Evolutionary conservation across 768 basidiomycete genomes (phyloP).

Genomic region (Exidia glandulosa): DNA sequence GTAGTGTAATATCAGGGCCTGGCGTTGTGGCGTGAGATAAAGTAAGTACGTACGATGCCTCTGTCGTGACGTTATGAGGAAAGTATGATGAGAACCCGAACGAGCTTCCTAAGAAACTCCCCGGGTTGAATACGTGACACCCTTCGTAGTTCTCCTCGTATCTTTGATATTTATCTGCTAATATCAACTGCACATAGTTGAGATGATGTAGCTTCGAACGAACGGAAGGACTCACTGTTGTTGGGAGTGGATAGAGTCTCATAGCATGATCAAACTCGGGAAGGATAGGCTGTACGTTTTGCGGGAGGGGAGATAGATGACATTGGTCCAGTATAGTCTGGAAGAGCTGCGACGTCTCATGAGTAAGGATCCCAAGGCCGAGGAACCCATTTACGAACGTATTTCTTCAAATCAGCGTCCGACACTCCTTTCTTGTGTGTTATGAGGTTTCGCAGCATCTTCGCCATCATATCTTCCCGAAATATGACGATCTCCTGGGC

Average conservation of each 20-base stretch:
- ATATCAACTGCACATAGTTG: conserved; percentile 56
- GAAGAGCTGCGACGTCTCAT: conserved; percentile 51
- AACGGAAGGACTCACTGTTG: conserved; percentile 46
- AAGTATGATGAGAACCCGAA: conserved; percentile 87
- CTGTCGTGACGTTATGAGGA: conserved; percentile 74
- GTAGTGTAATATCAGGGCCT: neutral
- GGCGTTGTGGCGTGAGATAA: neutral
- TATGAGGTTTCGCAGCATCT: conserved; percentile 86
- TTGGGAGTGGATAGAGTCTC: conserved; percentile 88
- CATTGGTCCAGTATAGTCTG: conserved; percentile 93
- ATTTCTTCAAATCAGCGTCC: conserved; percentile 77
- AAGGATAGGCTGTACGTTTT: conserved; percentile 74
- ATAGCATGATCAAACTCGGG: conserved; percentile 88
- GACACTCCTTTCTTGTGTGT: conserved; percentile 73
- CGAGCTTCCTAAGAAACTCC: conserved; percentile 73
- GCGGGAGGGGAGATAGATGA: conserved; percentile 81
- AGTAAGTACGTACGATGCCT: conserved; percentile 51
- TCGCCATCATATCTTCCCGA: conserved; percentile 85
- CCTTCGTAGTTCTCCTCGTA: conserved; percentile 96
- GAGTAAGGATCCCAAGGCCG: conserved; percentile 1
- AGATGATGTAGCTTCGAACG: neutral
- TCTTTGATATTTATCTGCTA: conserved; percentile 93
- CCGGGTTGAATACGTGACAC: conserved; percentile 98
- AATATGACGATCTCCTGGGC: conserved; percentile 92
- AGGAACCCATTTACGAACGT: conserved; percentile 40